A percentile compares a stretch with the other conserved stretches of the same genome.
phyloP scores from a whole-genome alignment of 768 basidiomycete genomes.

The Suillus discolor region DNA sequence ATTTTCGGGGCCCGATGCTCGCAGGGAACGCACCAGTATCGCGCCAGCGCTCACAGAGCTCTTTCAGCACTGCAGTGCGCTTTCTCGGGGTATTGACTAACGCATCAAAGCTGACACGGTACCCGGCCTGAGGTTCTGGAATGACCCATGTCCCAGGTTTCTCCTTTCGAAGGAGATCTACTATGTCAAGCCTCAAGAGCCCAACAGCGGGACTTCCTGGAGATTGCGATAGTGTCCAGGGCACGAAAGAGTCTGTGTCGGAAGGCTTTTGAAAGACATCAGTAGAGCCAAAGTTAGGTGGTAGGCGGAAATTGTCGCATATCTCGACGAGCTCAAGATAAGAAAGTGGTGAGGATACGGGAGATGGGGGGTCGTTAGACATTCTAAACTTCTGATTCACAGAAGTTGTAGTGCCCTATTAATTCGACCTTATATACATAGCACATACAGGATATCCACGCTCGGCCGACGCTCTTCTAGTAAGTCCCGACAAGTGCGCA shows the following conservation, averaged over 20 bases:
- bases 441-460: no score
- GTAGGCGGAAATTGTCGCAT: conserved; percentile 71
- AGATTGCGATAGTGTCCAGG: conserved; percentile 56
- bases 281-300: conserved; percentile 25
- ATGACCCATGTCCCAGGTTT: conserved; percentile 46
- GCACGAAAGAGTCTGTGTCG: conserved; percentile 50
- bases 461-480: neutral
- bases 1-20: conserved; percentile 74
- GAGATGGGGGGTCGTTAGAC: conserved; percentile 5
- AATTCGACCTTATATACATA: no score
- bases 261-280: conserved; percentile 30
- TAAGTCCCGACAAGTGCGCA: neutral
- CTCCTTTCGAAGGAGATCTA: conserved; percentile 56
- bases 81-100: conserved; percentile 57
- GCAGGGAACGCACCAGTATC: conserved; percentile 59
- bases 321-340: conserved; percentile 66
- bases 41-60: conserved; percentile 76
- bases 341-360: conserved; percentile 24
- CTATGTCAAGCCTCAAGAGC: conserved; percentile 57
- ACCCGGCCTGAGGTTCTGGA: conserved; percentile 29
- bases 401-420: no score
- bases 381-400: neutral
- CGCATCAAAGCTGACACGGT: conserved; percentile 48
- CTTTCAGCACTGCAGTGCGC: conserved; percentile 63
- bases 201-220: conserved; percentile 59